Evolutionary conservation across 805 yeast species (phyloP), one percentile per base, ranked within the genome.

Genomic region (Schwanniomyces yamadae): DNA sequence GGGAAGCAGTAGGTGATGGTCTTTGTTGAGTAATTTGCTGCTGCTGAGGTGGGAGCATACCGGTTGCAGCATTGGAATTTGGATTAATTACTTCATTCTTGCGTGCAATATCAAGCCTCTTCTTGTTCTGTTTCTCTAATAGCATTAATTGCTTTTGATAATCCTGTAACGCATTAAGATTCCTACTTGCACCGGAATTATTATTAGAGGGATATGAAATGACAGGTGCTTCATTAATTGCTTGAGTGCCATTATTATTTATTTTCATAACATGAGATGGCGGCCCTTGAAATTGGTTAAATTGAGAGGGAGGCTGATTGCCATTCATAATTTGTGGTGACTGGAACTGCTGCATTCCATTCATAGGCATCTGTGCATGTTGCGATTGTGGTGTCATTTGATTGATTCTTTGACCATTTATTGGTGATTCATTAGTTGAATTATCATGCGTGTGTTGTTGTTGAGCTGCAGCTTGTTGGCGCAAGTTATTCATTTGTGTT

Each of bases 81-180:
- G 45, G 42, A 35, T 52, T 52, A 5, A 42, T 34, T 13, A 40
- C 43, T 3, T 61, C 62, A 42, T 46, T 66, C 42, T 59, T 63
- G 24, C 78, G 57, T 4, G 74, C 78, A 34, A 69, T 73, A 47
- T 75, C 80, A 33, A 84, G 63, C 36, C 85, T 71, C 55, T 77
- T 78, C 54, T 82, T 81, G 57, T 84, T 86, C 54, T 84, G 90
- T 44, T 77, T 77, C 50, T 86, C 95, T 52, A 87, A 62, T 36
- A 82, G 55, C 74, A 84, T 75, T 46, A 85, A 63, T 57, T 85
- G 91, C 69, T 78, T 80, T 56, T 86, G 95, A 57, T 87, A 86
- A 53, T 86, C 95, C 49, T 82, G 86, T 25, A 86, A 63, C 1
- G 91, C 90, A 49, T 71, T 73, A 39, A 63, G 67, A 46, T 66